Evolutionary conservation across 306 rosid genomes (phyloP).

Genomic region (Sindora glabra): DNA sequence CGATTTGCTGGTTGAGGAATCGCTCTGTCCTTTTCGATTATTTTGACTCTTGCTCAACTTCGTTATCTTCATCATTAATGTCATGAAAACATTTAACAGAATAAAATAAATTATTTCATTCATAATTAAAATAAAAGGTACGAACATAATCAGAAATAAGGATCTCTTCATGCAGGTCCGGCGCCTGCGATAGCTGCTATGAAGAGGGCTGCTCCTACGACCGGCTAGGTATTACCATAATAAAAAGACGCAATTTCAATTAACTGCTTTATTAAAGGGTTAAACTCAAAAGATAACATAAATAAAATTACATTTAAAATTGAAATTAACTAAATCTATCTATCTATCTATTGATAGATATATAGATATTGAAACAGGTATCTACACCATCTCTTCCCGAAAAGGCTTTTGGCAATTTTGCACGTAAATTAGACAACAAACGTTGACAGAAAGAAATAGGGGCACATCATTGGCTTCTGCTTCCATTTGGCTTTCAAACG

Average conservation of each 20-base stretch:
- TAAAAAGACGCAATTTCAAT: neutral
- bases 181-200: neutral
- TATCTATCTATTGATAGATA: neutral
- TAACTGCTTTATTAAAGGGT: slow-evolving; percentile 1
- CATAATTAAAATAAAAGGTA: neutral
- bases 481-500: slow-evolving; percentile 16
- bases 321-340: neutral
- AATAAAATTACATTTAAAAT: neutral
- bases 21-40: neutral
- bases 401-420: neutral
- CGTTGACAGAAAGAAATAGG: neutral
- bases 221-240: neutral
- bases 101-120: neutral
- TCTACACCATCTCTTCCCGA: slow-evolving; percentile 10
- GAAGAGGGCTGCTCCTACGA: neutral
- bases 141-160: neutral
- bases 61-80: neutral
- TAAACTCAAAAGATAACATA: neutral
- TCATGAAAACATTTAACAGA: neutral
- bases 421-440: slow-evolving; percentile 1
- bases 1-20: neutral
- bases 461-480: no score
- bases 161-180: neutral
- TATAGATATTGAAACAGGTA: neutral
- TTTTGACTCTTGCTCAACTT: neutral